These are phyloP conservation scores for Cicer chorassanicum DNA, from an alignment of 306 rosid genomes.

Conservation along the genomic window DNA sequence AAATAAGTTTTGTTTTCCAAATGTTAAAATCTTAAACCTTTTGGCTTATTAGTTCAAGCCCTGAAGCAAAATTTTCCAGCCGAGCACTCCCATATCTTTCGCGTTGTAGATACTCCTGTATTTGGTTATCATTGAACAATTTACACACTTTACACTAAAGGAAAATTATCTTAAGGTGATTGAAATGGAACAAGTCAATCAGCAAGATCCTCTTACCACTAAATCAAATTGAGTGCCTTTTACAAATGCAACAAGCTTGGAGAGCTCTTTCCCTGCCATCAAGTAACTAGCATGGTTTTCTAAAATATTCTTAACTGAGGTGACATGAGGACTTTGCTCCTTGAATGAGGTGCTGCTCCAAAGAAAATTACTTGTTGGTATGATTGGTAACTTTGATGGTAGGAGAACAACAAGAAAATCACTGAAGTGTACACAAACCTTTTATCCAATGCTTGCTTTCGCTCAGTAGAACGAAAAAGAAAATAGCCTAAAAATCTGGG, in stretches of 20 bases:
- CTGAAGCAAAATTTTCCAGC: constrained; percentile 90
- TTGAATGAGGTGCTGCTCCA: constrained; percentile 73
- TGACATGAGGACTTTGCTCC: constrained; percentile 88
- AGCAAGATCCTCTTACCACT: constrained; percentile 67
- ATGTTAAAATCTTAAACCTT: constrained; percentile 58
- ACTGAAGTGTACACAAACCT: constrained; percentile 54
- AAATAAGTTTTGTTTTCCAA: constrained; percentile 19
- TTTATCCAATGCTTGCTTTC: constrained; percentile 73
- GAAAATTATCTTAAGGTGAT: constrained; percentile 3
- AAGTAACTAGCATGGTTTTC: constrained; percentile 95
- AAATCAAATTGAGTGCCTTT: constrained; percentile 98
- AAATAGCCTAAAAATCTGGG: constrained; percentile 94
- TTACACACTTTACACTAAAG: constrained; percentile 37
- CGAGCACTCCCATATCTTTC: constrained; percentile 91
- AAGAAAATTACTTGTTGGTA: constrained; percentile 43
- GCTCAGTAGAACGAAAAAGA: constrained; percentile 71
- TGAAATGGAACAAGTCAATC: constrained; percentile 36
- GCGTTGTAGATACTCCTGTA: constrained; percentile 91
- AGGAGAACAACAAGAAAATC: constrained; percentile 33
- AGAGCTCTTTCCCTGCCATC: constrained; percentile 94
- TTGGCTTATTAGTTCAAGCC: constrained; percentile 86
- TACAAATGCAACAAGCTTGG: constrained; percentile 97
- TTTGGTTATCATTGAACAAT: constrained; percentile 40
- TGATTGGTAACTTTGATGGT: constrained; percentile 29
- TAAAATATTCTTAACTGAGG: constrained; percentile 84